These are phyloP conservation scores for Cercospora beticola DNA, from an alignment of 2,329 filamentous ascomycete genomes.

Conservation along the genomic window DNA sequence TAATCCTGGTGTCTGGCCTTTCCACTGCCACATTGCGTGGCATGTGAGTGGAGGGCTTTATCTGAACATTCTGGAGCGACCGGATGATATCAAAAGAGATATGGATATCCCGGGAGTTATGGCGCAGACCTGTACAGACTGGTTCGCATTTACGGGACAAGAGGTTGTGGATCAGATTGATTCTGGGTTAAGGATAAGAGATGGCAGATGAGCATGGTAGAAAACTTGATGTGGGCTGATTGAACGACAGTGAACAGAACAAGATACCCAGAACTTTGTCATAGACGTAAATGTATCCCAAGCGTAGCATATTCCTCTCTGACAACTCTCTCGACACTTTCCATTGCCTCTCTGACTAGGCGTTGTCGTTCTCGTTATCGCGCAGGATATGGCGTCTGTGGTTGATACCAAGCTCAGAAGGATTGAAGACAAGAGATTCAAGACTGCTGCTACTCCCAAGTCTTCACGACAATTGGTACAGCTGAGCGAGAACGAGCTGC, in stretches of 20 bases:
- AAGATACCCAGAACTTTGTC: not conserved
- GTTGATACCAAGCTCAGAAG: not conserved
- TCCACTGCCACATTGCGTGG: constrained; percentile 41
- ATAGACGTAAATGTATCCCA: not conserved
- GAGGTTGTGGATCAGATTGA: constrained; percentile 38
- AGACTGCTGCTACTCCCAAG: not conserved
- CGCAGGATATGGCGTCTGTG: not conserved
- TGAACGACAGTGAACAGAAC: not conserved
- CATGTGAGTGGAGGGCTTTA: constrained; percentile 37
- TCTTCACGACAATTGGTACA: not conserved
- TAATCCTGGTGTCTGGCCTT: constrained; percentile 49
- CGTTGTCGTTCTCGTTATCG: not conserved
- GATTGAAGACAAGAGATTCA: not conserved
- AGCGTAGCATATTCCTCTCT: not conserved
- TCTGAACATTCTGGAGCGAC: constrained; percentile 36
- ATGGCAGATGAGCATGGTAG: not conserved
- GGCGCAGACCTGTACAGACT: constrained; percentile 37
- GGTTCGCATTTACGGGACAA: constrained; percentile 37
- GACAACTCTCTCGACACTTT: not conserved
- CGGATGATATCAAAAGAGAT: constrained; percentile 28
- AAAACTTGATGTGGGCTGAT: not conserved
- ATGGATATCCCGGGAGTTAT: constrained; percentile 34
- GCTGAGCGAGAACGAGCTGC: not conserved
- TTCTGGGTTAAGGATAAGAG: constrained; percentile 28
- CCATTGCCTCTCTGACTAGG: not conserved